Base-by-base conservation (phyloP, 805 yeast species). In the Saccharomycopsis lassenensis region DNA sequence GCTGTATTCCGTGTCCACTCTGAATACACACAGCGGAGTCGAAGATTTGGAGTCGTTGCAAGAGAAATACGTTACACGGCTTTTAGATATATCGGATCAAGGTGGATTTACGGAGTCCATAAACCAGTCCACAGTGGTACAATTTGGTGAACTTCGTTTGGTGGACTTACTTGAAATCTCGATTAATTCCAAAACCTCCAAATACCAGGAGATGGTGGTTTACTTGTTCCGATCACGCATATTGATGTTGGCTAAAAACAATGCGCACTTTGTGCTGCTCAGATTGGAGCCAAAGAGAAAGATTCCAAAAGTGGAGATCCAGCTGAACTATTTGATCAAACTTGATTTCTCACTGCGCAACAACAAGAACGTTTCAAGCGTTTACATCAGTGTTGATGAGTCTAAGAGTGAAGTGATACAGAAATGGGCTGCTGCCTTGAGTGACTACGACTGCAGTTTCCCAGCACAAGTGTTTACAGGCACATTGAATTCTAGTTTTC, bases 371-470 rank as follows among this genome's bases (percentile, higher is more conserved):
- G 35, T 41, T 18, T 24, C 24, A n/a, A 21, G 38, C 5, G 26
- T 20, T 18, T 39, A 36, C 11, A 21, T 42, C 16, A 36, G 41
- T 5, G 23, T 12, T 15, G 46, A 42, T 11, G 39, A 35, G n/a
- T 22, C 27, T 7, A 30, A 31, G 7, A 36, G 36, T 30, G 40
- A 39, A 14, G 39, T 42, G 18, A 42, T 42, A 17, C 46, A 42
- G 18, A 42, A 42, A 33, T 42, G 46, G 46, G 43, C 39, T 15
- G 44, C 41, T 15, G 46, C 44, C 3, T 24, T 42, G 16, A 39
- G 16, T 30, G 46, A 42, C 28, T 30, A 34, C 14, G 46, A 42
- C n/a, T 39, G 46, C 18, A 19, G 23, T 26, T 36, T 42, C 31
- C 46, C 46, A 14, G 27, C 44, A 3, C 31, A 15, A 26, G 16